phyloP scores from a whole-genome alignment of 73 alveolate genomes.

The Blepharisma stoltei region DNA sequence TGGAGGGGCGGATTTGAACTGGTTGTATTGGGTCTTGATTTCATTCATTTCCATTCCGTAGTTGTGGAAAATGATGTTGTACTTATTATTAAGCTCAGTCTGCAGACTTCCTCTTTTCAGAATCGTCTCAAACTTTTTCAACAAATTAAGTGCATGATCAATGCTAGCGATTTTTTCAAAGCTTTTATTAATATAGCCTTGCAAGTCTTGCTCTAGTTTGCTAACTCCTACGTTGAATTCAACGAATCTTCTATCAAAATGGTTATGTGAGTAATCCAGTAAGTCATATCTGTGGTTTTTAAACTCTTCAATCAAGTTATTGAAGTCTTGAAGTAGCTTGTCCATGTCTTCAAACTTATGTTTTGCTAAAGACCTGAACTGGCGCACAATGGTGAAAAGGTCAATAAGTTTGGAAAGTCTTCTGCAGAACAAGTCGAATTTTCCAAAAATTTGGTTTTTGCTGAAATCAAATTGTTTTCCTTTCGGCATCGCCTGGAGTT shows the following conservation, averaged over 20 bases:
- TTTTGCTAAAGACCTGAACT: conserved; percentile 95
- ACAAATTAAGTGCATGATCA: conserved; percentile 94
- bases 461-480: conserved; percentile 99
- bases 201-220: conserved; percentile 95
- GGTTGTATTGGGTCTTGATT: conserved; percentile 44
- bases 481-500: conserved; percentile 98
- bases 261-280: conserved; percentile 65
- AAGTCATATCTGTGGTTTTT: conserved; percentile 92
- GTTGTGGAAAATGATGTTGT: conserved; percentile 88
- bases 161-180: conserved; percentile 94
- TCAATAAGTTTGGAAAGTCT: conserved; percentile 99
- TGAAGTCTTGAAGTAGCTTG: conserved; percentile 84
- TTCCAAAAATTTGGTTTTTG: conserved; percentile 99
- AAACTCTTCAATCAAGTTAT: conserved; percentile 91
- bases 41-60: conserved; percentile 84
- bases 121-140: conserved; percentile 96
- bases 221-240: conserved; percentile 99
- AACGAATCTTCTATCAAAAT: conserved; percentile 99
- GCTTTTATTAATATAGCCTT: conserved; percentile 96
- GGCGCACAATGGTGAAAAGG: conserved; percentile 91
- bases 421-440: conserved; percentile 99
- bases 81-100: conserved; percentile 75
- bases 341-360: conserved; percentile 99
- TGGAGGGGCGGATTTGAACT: conserved; percentile 81
- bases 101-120: conserved; percentile 94